Conservation (phyloP, 257 asterid genomes). For the Thymus quinquecostatus region DNA sequence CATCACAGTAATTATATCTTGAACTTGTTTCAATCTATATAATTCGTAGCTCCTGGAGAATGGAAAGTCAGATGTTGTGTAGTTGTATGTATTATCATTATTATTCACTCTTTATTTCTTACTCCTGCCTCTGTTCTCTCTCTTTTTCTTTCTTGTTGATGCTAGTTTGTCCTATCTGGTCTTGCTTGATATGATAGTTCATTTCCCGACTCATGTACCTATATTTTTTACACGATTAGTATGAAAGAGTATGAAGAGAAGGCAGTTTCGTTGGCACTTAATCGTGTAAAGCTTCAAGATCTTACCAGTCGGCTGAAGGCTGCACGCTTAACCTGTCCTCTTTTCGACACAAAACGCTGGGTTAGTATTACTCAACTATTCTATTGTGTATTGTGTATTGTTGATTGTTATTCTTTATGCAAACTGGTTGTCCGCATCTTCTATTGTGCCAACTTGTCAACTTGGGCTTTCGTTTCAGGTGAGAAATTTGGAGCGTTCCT, state of each 20-base stretch:
- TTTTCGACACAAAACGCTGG: constrained; percentile 94
- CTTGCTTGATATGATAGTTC: background rate
- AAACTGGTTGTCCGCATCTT: background rate
- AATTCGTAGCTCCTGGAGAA: background rate
- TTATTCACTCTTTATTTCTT: background rate
- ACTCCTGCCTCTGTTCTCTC: background rate
- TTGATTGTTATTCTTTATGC: background rate
- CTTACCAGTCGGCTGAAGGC: constrained; percentile 85
- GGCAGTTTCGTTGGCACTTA: constrained; percentile 81
- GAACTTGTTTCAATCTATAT: background rate
- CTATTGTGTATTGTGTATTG: too few species aligned
- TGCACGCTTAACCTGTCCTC: constrained; percentile 77
- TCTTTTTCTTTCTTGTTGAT: background rate
- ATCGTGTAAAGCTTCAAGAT: constrained; percentile 78
- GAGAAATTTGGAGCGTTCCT: constrained; percentile 83
- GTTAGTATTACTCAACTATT: constrained; percentile 43
- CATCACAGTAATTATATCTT: background rate
- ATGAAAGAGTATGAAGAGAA: constrained; percentile 95
- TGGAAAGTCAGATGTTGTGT: background rate
- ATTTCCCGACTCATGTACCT: constrained; percentile 16
- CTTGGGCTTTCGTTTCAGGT: constrained; percentile 56
- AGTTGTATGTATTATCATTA: background rate
- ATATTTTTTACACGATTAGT: constrained; percentile 40
- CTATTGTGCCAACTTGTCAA: background rate
- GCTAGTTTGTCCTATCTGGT: background rate